Evolutionary conservation across 805 yeast genomes (phyloP), one percentile per base, ranked within the genome.

Genomic region (Lipomyces yamadae): DNA sequence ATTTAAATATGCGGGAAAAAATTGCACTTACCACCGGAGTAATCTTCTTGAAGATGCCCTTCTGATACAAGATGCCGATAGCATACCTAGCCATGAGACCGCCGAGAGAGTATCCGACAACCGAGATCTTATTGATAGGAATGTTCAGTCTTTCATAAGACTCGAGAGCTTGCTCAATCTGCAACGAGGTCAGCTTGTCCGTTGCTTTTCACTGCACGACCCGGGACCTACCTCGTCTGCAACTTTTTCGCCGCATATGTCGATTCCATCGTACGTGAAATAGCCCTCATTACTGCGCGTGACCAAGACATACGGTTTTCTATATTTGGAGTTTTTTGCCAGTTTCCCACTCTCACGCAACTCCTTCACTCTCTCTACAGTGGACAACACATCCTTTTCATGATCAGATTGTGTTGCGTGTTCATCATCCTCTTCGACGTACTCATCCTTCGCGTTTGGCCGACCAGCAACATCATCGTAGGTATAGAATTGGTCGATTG

Each of bases 261-360:
- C 96, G 30, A 91, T 86, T 1, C 97, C 97, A 74, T 92, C 97
- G 72, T 91, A 88, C 2, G 97, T 92, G 73, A 85, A 84, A 74
- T 86, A 90, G 5, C 93, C 94, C 63, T 85, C 83, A 73, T 88
- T 90, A 0, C 91, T 82, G 56, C 83, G 80, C 72, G 86, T 84
- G 30, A 85, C 82, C 2, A 83, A 75, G 0, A 79, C 65, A 10
- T 65, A 56, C 42, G 71, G 71, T 59, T 69, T 68, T n/a, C 65
- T 55, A 45, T 65, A 62, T 33, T 62, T 68, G 62, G 59, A 50
- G 39, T 68, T 68, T 64, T 30, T 61, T 42, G 37, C 73, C 18
- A 54, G 50, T 54, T 34, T 58, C 39, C 52, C 62, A 18, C 35
- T 56, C 56, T 70, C 74, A 37, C 74, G 77, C 42, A 74, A 76